Conservation (phyloP, 2,329 filamentous ascomycete species). For the Nemania sp. region DNA sequence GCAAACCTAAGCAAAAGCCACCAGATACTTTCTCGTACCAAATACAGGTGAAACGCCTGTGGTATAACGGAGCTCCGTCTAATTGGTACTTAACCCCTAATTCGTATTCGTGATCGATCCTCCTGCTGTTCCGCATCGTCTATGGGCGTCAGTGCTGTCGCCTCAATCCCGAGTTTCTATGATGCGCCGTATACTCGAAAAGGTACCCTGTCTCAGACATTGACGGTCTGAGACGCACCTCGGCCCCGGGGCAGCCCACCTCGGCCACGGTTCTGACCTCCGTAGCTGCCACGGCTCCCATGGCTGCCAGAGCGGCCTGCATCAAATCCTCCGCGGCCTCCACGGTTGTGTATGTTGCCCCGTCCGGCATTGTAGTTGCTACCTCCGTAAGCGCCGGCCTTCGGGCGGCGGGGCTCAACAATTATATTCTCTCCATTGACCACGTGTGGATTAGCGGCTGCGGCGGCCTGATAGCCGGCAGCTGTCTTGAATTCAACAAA, state of each 20-base stretch:
- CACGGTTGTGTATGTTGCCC: slow-evolving; percentile 63
- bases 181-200: slow-evolving; percentile 1
- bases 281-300: slow-evolving; percentile 68
- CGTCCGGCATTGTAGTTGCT: slow-evolving; percentile 66
- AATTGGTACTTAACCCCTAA: slow-evolving; percentile 26
- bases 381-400: slow-evolving; percentile 70
- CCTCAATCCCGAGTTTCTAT: neutral
- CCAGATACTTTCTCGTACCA: slow-evolving; percentile 33
- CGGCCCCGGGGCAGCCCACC: slow-evolving; percentile 65
- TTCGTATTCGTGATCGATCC: slow-evolving; percentile 29
- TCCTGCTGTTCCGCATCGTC: slow-evolving; percentile 23
- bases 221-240: slow-evolving; percentile 59
- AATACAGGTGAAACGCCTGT: slow-evolving; percentile 27
- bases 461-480: slow-evolving; percentile 81
- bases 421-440: slow-evolving; percentile 81
- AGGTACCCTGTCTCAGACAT: slow-evolving; percentile 45
- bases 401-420: slow-evolving; percentile 86
- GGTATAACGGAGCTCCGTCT: slow-evolving; percentile 15
- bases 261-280: slow-evolving; percentile 67
- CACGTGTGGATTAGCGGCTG: slow-evolving; percentile 81
- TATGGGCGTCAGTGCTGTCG: slow-evolving; percentile 9
- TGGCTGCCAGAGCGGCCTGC: slow-evolving; percentile 63
- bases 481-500: slow-evolving; percentile 90
- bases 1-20: slow-evolving; percentile 29
- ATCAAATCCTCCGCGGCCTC: slow-evolving; percentile 66